These are phyloP conservation scores for Fragaria iinumae DNA, from an alignment of 306 rosid species.

Conservation along the genomic window DNA sequence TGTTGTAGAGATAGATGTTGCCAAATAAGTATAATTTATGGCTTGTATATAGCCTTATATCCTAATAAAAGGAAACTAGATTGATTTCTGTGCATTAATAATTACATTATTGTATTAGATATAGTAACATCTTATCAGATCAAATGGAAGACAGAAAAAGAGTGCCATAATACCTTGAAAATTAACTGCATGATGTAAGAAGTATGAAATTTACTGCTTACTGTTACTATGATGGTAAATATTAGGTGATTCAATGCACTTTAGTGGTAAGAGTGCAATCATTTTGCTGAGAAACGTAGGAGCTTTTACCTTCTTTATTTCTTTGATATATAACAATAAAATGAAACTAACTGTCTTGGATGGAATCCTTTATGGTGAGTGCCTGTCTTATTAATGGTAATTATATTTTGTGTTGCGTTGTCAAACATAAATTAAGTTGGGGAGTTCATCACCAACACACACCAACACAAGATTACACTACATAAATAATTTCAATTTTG, in stretches of 20 bases:
- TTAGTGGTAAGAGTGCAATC: constrained; percentile 1
- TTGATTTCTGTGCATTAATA: neutral
- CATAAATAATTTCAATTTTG: neutral
- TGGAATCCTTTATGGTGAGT: neutral
- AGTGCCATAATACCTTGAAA: neutral
- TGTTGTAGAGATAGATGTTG: neutral
- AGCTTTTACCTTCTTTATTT: neutral
- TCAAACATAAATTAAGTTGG: neutral
- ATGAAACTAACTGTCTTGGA: neutral
- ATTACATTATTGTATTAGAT: neutral
- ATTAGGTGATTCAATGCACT: neutral
- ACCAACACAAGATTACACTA: neutral
- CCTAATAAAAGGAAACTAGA: neutral
- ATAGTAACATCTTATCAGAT: neutral
- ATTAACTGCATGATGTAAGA: neutral
- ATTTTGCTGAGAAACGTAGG: neutral
- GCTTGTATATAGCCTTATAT: neutral
- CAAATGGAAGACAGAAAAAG: constrained; percentile 11
- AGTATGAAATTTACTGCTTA: neutral
- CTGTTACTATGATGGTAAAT: neutral
- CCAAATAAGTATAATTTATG: neutral
- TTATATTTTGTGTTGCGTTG: neutral
- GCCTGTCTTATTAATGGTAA: neutral
- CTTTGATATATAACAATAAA: neutral
- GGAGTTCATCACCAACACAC: neutral